Evolutionary conservation across 768 basidiomycete genomes (phyloP), one percentile per base, ranked within the genome.

Genomic region (Leccinellum rugosiceps): DNA sequence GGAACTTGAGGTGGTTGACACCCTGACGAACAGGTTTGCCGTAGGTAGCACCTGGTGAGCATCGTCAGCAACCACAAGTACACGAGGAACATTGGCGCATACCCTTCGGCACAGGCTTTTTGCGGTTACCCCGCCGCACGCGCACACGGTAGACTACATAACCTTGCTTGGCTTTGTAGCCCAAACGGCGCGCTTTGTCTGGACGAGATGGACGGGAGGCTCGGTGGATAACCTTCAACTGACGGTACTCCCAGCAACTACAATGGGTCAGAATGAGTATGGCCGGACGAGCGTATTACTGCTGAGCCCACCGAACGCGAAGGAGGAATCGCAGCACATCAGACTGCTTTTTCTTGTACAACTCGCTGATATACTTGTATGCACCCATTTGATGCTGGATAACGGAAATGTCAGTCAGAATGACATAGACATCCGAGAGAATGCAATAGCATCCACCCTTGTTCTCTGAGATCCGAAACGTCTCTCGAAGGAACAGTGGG

Each of bases 141-240:
- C 97, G 92, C 68, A 99, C 80, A 69, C 97, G 92, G 81, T 99
- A 99, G 79, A 99, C 77, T 63, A 98, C 89, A 74, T 94, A 99
- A 68, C 97, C 97, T 78, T 99, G 97, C 85, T 99, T 99, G 74
- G 97, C 94, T 82, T 98, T 99, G 87, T 98, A 99, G 50, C 97
- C 97, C 61, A 99, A 81, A 64, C 95, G 88, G 73, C 97, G 91
- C 62, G 97, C 97, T 83, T 98, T 99, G 82, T 99, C 97, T 55
- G 97, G 97, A 71, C 97, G 91, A 48, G 96, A 98, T 48, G 97
- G 96, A 60, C 96, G 92, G 63, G 95, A 94, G 47, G 95, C 96
- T 67, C 97, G 91, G 81, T 98, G 96, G 73, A 98, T 92, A 65
- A 99, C 94, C 68, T 97, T 94, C 70, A 98, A 79, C 75, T 99